Evolutionary conservation across 2,329 filamentous ascomycete species (phyloP).

Genomic region (Xylariaceae sp.): DNA sequence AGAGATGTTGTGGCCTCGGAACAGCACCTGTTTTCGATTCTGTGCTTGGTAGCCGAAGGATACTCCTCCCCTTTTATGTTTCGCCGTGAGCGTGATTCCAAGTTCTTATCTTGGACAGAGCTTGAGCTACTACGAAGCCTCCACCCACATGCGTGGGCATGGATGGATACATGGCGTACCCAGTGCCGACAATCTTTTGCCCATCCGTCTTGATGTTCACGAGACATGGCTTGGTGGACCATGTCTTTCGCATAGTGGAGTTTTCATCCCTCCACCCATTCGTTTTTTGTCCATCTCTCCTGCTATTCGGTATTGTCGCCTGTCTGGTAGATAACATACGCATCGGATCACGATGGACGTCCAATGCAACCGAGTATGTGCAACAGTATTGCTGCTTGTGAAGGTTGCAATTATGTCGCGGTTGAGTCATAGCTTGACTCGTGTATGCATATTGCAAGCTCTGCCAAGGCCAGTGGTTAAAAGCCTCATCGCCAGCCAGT

Average conservation of each 20-base stretch:
- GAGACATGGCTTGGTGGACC: slow-evolving; percentile 14
- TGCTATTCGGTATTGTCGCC: no score
- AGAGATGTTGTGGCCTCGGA: slow-evolving; percentile 5
- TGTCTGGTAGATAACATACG: no score
- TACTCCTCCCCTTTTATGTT: slow-evolving; percentile 20
- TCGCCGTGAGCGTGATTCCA: background rate
- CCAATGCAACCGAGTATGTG: no score
- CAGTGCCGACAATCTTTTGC: no score
- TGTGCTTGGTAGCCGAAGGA: slow-evolving; percentile 7
- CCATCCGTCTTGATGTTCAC: background rate
- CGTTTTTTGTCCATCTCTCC: background rate
- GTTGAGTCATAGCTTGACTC: no score
- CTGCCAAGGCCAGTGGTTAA: background rate
- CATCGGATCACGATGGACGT: no score
- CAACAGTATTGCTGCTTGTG: no score
- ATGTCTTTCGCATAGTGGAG: slow-evolving; percentile 9
- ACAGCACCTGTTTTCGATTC: background rate
- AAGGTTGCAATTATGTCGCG: no score
- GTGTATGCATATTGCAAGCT: no score
- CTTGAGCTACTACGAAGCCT: slow-evolving; percentile 5
- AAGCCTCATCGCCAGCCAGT: slow-evolving; percentile 9
- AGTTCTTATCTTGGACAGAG: slow-evolving; percentile 2
- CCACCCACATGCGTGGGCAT: slow-evolving; percentile 5
- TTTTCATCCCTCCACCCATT: background rate
- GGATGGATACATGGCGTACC: no score